phyloP scores from a whole-genome alignment of 176 grass and related monocot genomes.

The Aegilops umbellulata region DNA sequence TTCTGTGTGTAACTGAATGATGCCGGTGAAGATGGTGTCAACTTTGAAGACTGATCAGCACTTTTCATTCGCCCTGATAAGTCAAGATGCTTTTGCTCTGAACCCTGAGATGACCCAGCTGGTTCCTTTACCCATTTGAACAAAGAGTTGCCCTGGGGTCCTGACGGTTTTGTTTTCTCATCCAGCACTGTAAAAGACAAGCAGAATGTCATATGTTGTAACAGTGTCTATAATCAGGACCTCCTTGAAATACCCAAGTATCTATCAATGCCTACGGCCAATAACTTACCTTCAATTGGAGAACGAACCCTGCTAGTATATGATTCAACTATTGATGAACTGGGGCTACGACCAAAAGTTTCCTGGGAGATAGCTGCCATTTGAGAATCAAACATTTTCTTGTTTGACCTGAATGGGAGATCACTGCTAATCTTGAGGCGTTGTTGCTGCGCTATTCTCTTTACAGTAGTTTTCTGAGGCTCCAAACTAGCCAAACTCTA shows the following conservation, averaged over 20 bases:
- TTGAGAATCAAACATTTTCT: constrained; percentile 78
- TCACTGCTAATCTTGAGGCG: constrained; percentile 56
- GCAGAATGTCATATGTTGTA: background rate
- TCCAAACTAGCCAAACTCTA: constrained; percentile 72
- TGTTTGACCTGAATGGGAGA: constrained; percentile 73
- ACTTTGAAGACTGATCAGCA: constrained; percentile 47
- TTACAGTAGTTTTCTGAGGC: constrained; percentile 89
- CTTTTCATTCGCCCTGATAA: constrained; percentile 46
- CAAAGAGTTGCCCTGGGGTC: constrained; percentile 50
- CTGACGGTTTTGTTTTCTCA: constrained; percentile 48
- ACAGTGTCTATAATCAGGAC: constrained; percentile 27
- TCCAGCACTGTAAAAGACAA: constrained; percentile 39
- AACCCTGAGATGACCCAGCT: constrained; percentile 38
- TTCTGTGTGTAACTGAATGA: constrained; percentile 36
- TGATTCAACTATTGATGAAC: constrained; percentile 44
- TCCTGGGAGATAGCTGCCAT: constrained; percentile 49
- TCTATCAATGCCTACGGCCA: background rate
- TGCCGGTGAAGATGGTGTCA: constrained; percentile 33
- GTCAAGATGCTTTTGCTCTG: constrained; percentile 45
- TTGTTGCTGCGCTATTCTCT: constrained; percentile 70
- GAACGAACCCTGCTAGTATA: constrained; percentile 41
- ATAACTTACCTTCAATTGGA: constrained; percentile 48
- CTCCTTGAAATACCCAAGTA: constrained; percentile 15
- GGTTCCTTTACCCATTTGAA: constrained; percentile 89
- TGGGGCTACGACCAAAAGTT: constrained; percentile 36